Percentiles rank a stretch among this genome's conserved stretches.
phyloP scores from a whole-genome alignment of 2,329 filamentous ascomycete genomes.

The Xylariales sp. region DNA sequence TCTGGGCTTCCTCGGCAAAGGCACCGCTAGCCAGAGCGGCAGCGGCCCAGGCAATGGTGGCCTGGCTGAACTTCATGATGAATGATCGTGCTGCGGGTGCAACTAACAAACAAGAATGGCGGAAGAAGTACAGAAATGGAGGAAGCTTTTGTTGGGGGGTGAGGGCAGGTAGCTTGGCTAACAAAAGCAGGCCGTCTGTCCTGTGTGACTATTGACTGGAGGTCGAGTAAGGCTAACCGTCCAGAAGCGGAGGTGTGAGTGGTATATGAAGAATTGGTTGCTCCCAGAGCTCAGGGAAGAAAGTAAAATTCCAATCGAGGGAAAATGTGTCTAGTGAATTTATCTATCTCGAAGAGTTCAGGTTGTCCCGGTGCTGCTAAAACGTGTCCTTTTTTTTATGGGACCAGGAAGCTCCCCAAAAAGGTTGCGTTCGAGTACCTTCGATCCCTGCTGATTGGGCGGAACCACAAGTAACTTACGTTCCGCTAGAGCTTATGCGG shows the following conservation, averaged over 20 bases:
- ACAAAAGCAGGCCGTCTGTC: conserved; percentile 6
- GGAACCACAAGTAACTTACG: neutral
- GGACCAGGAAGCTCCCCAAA: conserved; percentile 1
- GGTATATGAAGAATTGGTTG: conserved; percentile 23
- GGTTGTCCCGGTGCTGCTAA: conserved; percentile 1
- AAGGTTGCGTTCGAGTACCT: conserved; percentile 4
- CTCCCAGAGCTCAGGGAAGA: conserved; percentile 33
- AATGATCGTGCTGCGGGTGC: conserved; percentile 12
- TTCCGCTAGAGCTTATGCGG: conserved; percentile 7
- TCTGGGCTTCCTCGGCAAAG: conserved; percentile 63
- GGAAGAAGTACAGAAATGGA: no score
- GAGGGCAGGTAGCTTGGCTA: conserved; percentile 6
- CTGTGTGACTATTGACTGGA: no score
- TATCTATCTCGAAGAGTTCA: conserved; percentile 2
- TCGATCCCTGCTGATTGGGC: conserved; percentile 4
- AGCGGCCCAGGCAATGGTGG: conserved; percentile 71
- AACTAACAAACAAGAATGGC: conserved; percentile 5
- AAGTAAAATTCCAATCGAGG: conserved; percentile 12
- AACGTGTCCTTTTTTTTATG: conserved; percentile 9
- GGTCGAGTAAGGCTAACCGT: neutral
- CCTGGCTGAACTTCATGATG: conserved; percentile 81
- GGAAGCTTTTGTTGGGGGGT: neutral
- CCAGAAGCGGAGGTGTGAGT: conserved; percentile 14
- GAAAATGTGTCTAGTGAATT: conserved; percentile 5
- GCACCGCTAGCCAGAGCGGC: conserved; percentile 68